Evolutionary conservation across 2,329 filamentous ascomycete species (phyloP).

Genomic region (Sporothrix phasma): DNA sequence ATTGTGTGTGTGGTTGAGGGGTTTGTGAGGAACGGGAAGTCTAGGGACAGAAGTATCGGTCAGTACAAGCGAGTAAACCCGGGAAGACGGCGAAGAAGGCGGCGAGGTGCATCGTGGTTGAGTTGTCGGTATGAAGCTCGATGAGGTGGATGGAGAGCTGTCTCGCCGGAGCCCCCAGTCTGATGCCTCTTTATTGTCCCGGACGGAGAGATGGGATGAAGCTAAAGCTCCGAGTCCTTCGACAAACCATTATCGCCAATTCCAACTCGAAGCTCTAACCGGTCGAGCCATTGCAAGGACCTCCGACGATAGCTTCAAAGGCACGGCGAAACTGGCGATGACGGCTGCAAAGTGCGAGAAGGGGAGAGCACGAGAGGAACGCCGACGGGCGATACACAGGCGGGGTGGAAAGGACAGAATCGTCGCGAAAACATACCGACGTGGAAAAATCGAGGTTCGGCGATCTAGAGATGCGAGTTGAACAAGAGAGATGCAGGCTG

Average conservation of each 20-base stretch:
- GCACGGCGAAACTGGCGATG: background rate
- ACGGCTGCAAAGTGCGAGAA: background rate
- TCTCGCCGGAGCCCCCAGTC: too few species aligned
- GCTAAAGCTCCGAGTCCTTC: background rate
- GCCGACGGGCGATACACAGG: background rate
- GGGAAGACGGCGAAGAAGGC: background rate
- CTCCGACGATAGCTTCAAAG: background rate
- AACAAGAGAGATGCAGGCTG: background rate
- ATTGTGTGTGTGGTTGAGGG: slow-evolving; percentile 9
- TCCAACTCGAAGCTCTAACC: background rate
- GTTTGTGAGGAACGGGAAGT: background rate
- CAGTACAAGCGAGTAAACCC: background rate
- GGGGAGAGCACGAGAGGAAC: background rate
- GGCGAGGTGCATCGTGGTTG: background rate
- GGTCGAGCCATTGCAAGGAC: background rate
- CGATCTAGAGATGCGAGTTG: background rate
- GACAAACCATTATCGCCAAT: background rate
- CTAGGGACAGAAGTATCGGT: background rate
- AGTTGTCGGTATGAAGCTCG: background rate
- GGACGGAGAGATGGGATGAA: background rate
- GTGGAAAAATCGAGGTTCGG: background rate
- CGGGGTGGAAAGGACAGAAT: background rate
- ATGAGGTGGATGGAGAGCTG: background rate
- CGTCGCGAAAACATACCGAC: background rate
- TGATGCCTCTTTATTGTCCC: background rate